phyloP scores from a whole-genome alignment of 1,139 yeast species.

The Yamadazyma pseudoaaseri region DNA sequence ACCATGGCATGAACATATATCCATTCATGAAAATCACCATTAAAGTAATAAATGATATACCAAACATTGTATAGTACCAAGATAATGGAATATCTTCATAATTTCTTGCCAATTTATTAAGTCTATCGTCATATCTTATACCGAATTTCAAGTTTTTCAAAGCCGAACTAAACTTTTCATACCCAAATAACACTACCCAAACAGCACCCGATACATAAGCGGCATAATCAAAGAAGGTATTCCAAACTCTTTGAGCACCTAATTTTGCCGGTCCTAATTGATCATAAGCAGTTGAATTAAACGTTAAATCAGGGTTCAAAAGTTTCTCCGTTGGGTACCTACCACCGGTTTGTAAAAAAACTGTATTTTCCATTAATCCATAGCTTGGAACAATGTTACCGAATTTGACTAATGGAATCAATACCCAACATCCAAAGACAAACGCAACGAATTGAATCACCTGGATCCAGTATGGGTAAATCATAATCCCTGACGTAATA shows the following conservation, averaged over 20 bases:
- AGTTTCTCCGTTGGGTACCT: slow-evolving; percentile 35
- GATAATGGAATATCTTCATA: slow-evolving; percentile 40
- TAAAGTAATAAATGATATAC: slow-evolving; percentile 31
- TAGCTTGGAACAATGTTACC: slow-evolving; percentile 23
- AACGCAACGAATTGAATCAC: slow-evolving; percentile 42
- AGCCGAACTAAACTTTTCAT: slow-evolving; percentile 18
- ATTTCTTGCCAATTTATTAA: slow-evolving; percentile 35
- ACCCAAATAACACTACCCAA: slow-evolving; percentile 45
- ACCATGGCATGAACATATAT: slow-evolving; percentile 49
- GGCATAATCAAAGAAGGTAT: slow-evolving; percentile 52
- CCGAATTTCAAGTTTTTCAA: slow-evolving; percentile 16
- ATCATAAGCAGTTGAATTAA: slow-evolving; percentile 40
- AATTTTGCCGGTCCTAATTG: slow-evolving; percentile 35
- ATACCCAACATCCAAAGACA: slow-evolving; percentile 38
- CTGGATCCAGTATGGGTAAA: slow-evolving; percentile 47
- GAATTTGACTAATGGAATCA: slow-evolving; percentile 43
- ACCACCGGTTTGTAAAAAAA: slow-evolving; percentile 30
- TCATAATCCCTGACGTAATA: slow-evolving; percentile 42
- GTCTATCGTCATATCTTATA: slow-evolving; percentile 30
- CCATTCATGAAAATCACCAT: slow-evolving; percentile 34
- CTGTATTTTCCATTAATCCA: slow-evolving; percentile 43
- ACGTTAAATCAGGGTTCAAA: slow-evolving; percentile 28
- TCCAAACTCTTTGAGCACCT: slow-evolving; percentile 51
- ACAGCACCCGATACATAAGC: slow-evolving; percentile 47
- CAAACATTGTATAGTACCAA: slow-evolving; percentile 41